A percentile compares a stretch with the other conserved stretches of the same genome.
Conservation (phyloP, 768 basidiomycete genomes). For the Melanogaster broomeanus region DNA sequence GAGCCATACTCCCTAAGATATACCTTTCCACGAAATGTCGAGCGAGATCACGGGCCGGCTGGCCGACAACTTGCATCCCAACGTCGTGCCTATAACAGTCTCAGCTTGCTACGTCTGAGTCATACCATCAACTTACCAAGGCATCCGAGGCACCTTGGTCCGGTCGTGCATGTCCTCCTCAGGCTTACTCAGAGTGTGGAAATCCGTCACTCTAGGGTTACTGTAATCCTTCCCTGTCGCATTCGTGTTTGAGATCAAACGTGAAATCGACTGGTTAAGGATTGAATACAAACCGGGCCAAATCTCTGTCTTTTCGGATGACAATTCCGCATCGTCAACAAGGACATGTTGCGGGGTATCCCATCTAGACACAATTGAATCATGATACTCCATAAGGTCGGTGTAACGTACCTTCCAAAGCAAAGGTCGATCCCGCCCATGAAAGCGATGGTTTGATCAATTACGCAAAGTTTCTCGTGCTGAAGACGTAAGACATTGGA, state of each 20-base stretch:
- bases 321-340: slow-evolving; percentile 76
- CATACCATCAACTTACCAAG: slow-evolving; percentile 64
- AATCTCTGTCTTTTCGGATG: slow-evolving; percentile 62
- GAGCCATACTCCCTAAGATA: slow-evolving; percentile 5
- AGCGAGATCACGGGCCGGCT: slow-evolving; percentile 91
- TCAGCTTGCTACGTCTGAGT: not conserved
- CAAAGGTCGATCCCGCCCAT: slow-evolving; percentile 97
- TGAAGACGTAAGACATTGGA: slow-evolving; percentile 27
- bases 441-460: slow-evolving; percentile 96
- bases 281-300: slow-evolving; percentile 72
- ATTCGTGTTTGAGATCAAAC: slow-evolving; percentile 1
- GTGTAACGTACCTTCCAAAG: slow-evolving; percentile 66
- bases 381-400: not conserved
- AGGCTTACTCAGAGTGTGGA: slow-evolving; percentile 83
- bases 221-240: slow-evolving; percentile 88
- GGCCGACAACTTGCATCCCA: slow-evolving; percentile 92
- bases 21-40: slow-evolving; percentile 94
- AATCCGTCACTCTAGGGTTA: slow-evolving; percentile 87
- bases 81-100: slow-evolving; percentile 82
- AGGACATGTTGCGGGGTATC: slow-evolving; percentile 94
- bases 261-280: not conserved
- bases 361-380: slow-evolving; percentile 57
- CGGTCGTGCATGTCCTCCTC: slow-evolving; percentile 97
- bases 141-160: slow-evolving; percentile 87
- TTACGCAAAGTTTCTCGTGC: slow-evolving; percentile 98